These are phyloP conservation scores for Backusella luteola DNA, from an alignment of 192 early-diverging fungal genomes.

Conservation along the genomic window DNA sequence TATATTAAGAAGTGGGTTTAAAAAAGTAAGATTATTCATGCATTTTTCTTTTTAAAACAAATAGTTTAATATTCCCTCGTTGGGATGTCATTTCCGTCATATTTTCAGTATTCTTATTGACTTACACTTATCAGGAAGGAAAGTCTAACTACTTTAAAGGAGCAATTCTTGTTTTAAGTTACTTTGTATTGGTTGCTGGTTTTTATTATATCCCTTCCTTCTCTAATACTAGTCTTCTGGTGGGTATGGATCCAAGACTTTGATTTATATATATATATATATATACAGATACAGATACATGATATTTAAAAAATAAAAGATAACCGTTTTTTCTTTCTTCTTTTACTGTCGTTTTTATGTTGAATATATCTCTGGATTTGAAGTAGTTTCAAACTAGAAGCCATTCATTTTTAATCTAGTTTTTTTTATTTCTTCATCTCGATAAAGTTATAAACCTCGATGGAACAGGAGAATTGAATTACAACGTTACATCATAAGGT, in stretches of 20 bases:
- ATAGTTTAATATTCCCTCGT: constrained; percentile 40
- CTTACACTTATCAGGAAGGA: constrained; percentile 94
- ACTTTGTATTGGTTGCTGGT: constrained; percentile 76
- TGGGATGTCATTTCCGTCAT: constrained; percentile 42
- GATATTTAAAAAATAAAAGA: not conserved
- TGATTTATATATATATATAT: not conserved
- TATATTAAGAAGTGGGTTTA: not conserved
- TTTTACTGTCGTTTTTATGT: no score
- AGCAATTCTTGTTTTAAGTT: constrained; percentile 82
- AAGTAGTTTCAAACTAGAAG: not conserved
- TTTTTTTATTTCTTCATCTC: not conserved
- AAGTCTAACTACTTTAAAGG: constrained; percentile 98
- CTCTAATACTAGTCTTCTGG: constrained; percentile 25
- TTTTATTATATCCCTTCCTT: constrained; percentile 72
- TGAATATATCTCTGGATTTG: not conserved
- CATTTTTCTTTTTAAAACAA: not conserved
- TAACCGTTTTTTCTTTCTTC: not conserved
- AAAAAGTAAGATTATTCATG: not conserved
- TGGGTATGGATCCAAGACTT: constrained; percentile 9
- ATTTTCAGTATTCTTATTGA: constrained; percentile 68
- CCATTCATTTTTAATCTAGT: not conserved
- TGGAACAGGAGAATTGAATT: not conserved
- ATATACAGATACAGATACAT: no score
- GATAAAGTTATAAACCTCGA: not conserved
- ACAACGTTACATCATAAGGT: not conserved